These are phyloP conservation scores for Triticum dicoccoides DNA, from an alignment of 176 grass and related monocot species.

Conservation along the genomic window DNA sequence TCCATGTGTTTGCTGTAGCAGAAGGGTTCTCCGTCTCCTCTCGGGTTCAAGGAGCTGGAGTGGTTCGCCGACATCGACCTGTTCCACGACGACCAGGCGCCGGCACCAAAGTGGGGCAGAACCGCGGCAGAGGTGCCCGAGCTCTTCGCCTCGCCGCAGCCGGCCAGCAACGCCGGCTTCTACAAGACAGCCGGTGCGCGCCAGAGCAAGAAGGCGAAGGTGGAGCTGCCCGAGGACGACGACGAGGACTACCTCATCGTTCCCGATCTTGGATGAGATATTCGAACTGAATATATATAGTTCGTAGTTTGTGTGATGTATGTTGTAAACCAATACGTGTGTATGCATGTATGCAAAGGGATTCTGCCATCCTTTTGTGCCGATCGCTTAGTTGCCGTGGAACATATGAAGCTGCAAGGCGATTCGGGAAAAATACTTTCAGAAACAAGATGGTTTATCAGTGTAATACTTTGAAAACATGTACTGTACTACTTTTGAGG, in stretches of 20 bases:
- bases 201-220: constrained; percentile 59
- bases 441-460: not conserved
- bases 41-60: constrained; percentile 72
- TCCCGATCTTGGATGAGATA: constrained; percentile 80
- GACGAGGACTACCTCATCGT: constrained; percentile 90
- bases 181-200: constrained; percentile 45
- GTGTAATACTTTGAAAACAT: not conserved
- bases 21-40: constrained; percentile 57
- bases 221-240: constrained; percentile 71
- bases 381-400: not conserved
- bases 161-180: constrained; percentile 33
- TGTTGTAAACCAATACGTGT: not conserved
- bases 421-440: not conserved
- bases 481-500: not conserved
- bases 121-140: constrained; percentile 73
- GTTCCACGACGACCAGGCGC: constrained; percentile 54
- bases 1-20: constrained; percentile 5
- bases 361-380: constrained; percentile 3
- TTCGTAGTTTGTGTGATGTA: not conserved
- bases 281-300: not conserved
- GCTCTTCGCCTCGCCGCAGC: constrained; percentile 39
- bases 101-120: constrained; percentile 8
- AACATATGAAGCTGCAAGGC: constrained; percentile 1
- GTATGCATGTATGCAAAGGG: not conserved
- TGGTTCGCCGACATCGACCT: constrained; percentile 80